A percentile compares a stretch with the other conserved stretches of the same genome.
These are phyloP conservation scores for Trametes versicolor DNA, from an alignment of 1,284 basidiomycete species.

Conservation along the genomic window DNA sequence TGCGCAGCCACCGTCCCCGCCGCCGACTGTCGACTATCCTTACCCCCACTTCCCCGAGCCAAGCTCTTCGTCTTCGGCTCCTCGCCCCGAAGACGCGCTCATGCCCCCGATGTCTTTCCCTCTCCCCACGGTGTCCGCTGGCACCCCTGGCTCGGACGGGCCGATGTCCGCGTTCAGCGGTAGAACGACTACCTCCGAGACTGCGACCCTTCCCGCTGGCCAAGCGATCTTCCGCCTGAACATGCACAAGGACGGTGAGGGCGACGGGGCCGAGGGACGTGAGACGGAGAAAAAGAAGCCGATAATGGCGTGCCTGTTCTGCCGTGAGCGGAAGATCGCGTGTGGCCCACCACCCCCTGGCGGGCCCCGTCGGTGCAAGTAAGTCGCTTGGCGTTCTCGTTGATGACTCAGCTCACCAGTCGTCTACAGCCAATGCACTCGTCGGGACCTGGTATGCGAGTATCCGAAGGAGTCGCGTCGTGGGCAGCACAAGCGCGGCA, in stretches of 20 bases:
- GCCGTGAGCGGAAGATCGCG: constrained; percentile 52
- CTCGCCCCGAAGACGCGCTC: neutral
- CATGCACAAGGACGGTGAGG: constrained; percentile 13
- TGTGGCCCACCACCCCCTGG: constrained; percentile 47
- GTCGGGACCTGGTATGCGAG: constrained; percentile 56
- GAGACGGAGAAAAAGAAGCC: constrained; percentile 46
- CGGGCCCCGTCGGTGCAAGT: constrained; percentile 47
- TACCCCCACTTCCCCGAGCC: constrained; percentile 27
- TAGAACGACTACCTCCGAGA: neutral
- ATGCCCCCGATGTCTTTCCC: neutral
- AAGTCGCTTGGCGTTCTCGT: constrained; percentile 29
- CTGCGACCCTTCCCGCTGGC: constrained; percentile 36
- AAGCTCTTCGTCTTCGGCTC: neutral
- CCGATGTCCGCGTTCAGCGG: constrained; percentile 22
- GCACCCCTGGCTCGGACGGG: constrained; percentile 16
- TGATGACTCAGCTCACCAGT: neutral
- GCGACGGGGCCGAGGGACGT: constrained; percentile 9
- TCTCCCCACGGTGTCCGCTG: constrained; percentile 18
- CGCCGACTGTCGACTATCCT: constrained; percentile 30
- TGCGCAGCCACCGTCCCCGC: constrained; percentile 21
- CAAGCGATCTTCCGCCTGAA: constrained; percentile 43
- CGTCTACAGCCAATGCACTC: constrained; percentile 55
- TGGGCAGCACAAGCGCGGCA: constrained; percentile 57
- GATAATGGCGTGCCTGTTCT: constrained; percentile 51
- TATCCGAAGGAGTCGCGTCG: constrained; percentile 63